A percentile compares a stretch with the other conserved stretches of the same genome.
phyloP scores from a whole-genome alignment of 2,329 filamentous ascomycete genomes.

The Rutstroemia sydowiana region DNA sequence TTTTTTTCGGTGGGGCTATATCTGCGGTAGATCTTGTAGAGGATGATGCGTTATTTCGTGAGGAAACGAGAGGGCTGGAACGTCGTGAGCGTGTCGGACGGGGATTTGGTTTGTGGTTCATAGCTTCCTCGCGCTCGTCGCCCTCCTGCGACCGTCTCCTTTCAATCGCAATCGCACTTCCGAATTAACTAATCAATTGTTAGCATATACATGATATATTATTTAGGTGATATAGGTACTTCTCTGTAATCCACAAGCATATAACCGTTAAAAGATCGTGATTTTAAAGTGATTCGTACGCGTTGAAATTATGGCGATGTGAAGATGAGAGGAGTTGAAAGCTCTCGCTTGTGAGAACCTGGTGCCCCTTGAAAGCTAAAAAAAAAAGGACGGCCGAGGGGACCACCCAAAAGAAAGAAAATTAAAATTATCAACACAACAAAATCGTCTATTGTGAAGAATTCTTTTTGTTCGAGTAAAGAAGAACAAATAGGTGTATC shows the following conservation, averaged over 20 bases:
- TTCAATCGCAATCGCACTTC: constrained; percentile 18
- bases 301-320: constrained; percentile 14
- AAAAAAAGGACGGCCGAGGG: neutral
- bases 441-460: neutral
- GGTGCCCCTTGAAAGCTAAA: constrained; percentile 10
- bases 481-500: neutral
- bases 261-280: constrained; percentile 14
- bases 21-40: constrained; percentile 10
- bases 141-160: constrained; percentile 16
- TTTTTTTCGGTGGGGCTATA: constrained; percentile 18
- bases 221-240: constrained; percentile 15
- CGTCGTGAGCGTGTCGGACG: constrained; percentile 26
- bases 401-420: constrained; percentile 2
- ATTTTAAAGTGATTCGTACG: constrained; percentile 13
- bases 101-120: constrained; percentile 13
- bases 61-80: constrained; percentile 23
- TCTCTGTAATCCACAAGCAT: constrained; percentile 18
- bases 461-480: neutral
- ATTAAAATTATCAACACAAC: neutral
- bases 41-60: constrained; percentile 12
- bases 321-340: constrained; percentile 12
- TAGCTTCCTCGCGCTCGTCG: constrained; percentile 12
- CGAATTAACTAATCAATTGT: constrained; percentile 18
- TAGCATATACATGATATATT: constrained; percentile 15
- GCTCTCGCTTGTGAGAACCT: constrained; percentile 13